phyloP scores from a whole-genome alignment of 805 yeast species.

The Spathaspora girioi region DNA sequence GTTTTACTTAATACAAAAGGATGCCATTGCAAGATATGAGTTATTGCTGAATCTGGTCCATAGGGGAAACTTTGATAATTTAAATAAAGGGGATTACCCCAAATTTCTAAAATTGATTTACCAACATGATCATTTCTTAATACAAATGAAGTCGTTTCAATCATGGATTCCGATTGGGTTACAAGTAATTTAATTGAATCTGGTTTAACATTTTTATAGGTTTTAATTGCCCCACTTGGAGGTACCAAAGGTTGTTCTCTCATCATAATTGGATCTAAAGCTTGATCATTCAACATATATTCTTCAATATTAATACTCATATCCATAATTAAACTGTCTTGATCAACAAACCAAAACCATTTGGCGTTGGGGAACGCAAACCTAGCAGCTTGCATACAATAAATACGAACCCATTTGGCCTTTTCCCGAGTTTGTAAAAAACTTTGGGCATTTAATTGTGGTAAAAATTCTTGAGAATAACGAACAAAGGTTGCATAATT shows the following conservation, averaged over 20 bases:
- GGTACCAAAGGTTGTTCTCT: slow-evolving; percentile 73
- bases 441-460: slow-evolving; percentile 45
- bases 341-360: slow-evolving; percentile 85
- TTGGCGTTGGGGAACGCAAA: slow-evolving; percentile 88
- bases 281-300: slow-evolving; percentile 57
- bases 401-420: slow-evolving; percentile 61
- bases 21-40: slow-evolving; percentile 95
- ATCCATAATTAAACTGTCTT: slow-evolving; percentile 74
- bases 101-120: slow-evolving; percentile 68
- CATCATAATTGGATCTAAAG: slow-evolving; percentile 59
- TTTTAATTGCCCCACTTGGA: slow-evolving; percentile 62
- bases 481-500: slow-evolving; percentile 81
- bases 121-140: slow-evolving; percentile 63
- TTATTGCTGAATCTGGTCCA: slow-evolving; percentile 63
- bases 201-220: slow-evolving; percentile 59
- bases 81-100: slow-evolving; percentile 72
- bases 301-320: slow-evolving; percentile 55
- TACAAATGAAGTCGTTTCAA: slow-evolving; percentile 72
- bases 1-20: slow-evolving; percentile 72
- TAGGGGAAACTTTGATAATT: slow-evolving; percentile 58
- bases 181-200: slow-evolving; percentile 55
- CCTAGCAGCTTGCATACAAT: slow-evolving; percentile 81
- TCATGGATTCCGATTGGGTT: slow-evolving; percentile 63
- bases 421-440: slow-evolving; percentile 40
- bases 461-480: slow-evolving; percentile 80